A percentile compares a stretch with the other conserved stretches of the same genome.
Evolutionary conservation across 768 basidiomycete genomes (phyloP).

Genomic region (Boletus rex-veris): DNA sequence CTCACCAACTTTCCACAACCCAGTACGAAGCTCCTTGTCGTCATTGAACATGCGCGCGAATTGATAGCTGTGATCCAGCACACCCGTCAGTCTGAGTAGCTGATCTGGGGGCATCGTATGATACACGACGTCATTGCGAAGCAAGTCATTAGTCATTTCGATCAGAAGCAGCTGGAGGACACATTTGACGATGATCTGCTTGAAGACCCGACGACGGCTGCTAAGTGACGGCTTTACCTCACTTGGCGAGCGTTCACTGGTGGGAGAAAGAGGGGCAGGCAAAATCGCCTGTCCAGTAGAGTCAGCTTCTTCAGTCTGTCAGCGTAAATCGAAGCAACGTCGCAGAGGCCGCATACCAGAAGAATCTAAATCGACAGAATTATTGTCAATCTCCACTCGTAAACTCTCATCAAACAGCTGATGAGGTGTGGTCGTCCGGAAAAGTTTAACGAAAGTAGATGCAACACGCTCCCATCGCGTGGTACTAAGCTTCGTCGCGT

Average conservation of each 20-base stretch:
- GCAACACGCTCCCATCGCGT: constrained; percentile 89
- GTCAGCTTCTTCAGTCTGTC: constrained; percentile 35
- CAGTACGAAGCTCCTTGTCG: constrained; percentile 94
- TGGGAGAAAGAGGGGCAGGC: constrained; percentile 85
- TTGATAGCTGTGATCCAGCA: constrained; percentile 95
- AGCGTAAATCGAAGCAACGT: constrained; percentile 4
- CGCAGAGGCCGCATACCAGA: constrained; percentile 23
- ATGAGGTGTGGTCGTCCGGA: constrained; percentile 95
- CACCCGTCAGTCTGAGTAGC: constrained; percentile 88
- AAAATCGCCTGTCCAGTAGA: constrained; percentile 63
- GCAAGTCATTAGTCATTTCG: constrained; percentile 93
- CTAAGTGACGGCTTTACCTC: constrained; percentile 53
- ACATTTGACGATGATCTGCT: constrained; percentile 99
- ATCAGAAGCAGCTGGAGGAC: constrained; percentile 94
- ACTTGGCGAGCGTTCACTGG: constrained; percentile 49
- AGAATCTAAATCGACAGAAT: constrained; percentile 51
- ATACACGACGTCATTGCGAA: constrained; percentile 91
- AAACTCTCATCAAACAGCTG: constrained; percentile 93
- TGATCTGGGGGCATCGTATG: constrained; percentile 92
- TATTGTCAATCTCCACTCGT: constrained; percentile 76
- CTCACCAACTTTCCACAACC: constrained; percentile 99
- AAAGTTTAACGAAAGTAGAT: constrained; percentile 91
- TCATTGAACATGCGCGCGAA: constrained; percentile 98
- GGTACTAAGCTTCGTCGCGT: constrained; percentile 80
- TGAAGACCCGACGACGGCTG: constrained; percentile 85